A percentile compares a stretch with the other conserved stretches of the same genome.
These are phyloP conservation scores for Nakazawaea wickerhamii DNA, from an alignment of 805 yeast genomes.

Conservation along the genomic window DNA sequence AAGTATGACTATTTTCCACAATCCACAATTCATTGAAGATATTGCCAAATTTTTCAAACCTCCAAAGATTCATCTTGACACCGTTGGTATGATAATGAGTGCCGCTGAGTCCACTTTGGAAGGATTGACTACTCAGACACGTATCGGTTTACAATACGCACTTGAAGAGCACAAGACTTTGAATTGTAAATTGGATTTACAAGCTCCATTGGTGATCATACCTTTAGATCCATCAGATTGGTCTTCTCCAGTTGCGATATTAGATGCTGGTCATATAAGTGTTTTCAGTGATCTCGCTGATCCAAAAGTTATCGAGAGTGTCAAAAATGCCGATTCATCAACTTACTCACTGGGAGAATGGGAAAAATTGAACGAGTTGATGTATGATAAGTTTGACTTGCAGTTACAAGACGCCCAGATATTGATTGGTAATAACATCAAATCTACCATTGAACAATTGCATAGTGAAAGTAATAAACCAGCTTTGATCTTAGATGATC, in stretches of 20 bases:
- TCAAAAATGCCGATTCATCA: constrained; percentile 54
- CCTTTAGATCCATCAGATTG: constrained; percentile 78
- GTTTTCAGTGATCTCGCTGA: constrained; percentile 77
- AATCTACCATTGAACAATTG: constrained; percentile 70
- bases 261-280: constrained; percentile 95
- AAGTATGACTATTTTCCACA: constrained; percentile 87
- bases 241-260: constrained; percentile 82
- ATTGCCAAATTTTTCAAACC: constrained; percentile 76
- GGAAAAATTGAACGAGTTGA: constrained; percentile 63
- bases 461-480: constrained; percentile 42
- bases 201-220: constrained; percentile 85
- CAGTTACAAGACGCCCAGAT: constrained; percentile 82
- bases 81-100: constrained; percentile 82
- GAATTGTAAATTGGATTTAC: constrained; percentile 80
- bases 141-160: constrained; percentile 89
- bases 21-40: constrained; percentile 76
- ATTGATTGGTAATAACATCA: constrained; percentile 76
- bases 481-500: constrained; percentile 66
- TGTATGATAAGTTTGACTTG: constrained; percentile 85
- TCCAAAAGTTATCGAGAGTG: constrained; percentile 57
- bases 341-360: constrained; percentile 54
- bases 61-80: constrained; percentile 78
- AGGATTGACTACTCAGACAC: constrained; percentile 82
- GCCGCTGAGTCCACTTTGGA: constrained; percentile 96
- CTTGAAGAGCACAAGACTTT: constrained; percentile 91